Evolutionary conservation across 306 rosid genomes (phyloP).

Genomic region (Casuarina cunninghamiana): DNA sequence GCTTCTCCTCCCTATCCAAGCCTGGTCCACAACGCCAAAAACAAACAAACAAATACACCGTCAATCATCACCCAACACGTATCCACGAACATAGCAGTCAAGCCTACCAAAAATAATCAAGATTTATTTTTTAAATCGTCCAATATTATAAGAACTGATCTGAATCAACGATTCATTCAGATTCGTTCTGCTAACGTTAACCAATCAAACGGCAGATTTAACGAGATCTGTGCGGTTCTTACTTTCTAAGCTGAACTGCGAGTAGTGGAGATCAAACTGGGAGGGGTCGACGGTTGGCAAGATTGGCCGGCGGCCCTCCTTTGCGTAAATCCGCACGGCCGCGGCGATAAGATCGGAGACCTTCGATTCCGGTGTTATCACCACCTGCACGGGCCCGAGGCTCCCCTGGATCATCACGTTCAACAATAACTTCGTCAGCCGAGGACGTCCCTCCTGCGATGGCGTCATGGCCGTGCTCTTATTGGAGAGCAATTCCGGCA

Average conservation of each 20-base stretch:
- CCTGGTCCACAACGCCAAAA: constrained; percentile 42
- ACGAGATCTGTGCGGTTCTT: constrained; percentile 14
- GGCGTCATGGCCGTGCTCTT: constrained; percentile 13
- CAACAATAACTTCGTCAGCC: constrained; percentile 66
- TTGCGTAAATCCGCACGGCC: constrained; percentile 50
- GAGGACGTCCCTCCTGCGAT: constrained; percentile 36
- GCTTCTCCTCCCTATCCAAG: constrained; percentile 60
- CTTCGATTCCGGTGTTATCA: constrained; percentile 52
- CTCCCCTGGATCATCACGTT: constrained; percentile 82
- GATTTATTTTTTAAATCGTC: no score
- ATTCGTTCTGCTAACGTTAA: not conserved
- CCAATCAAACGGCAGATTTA: not conserved
- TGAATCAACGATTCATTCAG: not conserved
- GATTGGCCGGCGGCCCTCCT: constrained; percentile 83
- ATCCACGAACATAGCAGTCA: not conserved
- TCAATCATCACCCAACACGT: constrained; percentile 17
- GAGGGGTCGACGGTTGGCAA: constrained; percentile 40
- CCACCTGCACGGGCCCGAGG: constrained; percentile 68
- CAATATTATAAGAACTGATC: not conserved
- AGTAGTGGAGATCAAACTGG: constrained; percentile 75
- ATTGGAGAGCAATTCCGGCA: constrained; percentile 47
- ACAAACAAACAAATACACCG: not conserved
- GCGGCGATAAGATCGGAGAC: constrained; percentile 63
- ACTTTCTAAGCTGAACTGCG: constrained; percentile 97
- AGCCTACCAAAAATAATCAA: no score